Percentiles rank a stretch among this genome's conserved stretches.
Conservation (phyloP, 345 rosid species). For the Hypericum perforatum region DNA sequence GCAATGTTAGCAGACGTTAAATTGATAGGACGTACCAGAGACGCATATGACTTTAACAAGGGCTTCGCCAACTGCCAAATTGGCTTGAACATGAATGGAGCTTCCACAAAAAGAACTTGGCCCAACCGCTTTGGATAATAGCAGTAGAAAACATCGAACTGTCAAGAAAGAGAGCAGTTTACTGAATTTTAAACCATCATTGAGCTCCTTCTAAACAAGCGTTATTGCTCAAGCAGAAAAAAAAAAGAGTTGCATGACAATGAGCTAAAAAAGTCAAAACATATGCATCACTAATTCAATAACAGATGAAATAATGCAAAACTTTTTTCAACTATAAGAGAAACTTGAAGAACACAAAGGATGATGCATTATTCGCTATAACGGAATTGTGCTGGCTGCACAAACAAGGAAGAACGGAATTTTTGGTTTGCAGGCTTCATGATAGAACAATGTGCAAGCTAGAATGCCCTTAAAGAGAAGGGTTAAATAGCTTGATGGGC, state of each 20-base stretch:
- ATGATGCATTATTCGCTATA: too few relatives aligned
- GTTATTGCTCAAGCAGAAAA: too few relatives aligned
- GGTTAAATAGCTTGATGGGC: not conserved
- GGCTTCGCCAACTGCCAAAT: conserved; percentile 82
- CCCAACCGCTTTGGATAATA: conserved; percentile 84
- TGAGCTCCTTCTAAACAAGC: too few relatives aligned
- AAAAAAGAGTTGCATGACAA: too few relatives aligned
- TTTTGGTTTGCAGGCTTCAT: not conserved
- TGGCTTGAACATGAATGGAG: conserved; percentile 78
- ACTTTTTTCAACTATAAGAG: too few relatives aligned
- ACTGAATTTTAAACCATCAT: too few relatives aligned
- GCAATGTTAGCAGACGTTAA: not conserved
- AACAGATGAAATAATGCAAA: too few relatives aligned
- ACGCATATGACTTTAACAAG: conserved; percentile 56
- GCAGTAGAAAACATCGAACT: conserved; percentile 83
- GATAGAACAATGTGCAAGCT: not conserved
- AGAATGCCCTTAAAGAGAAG: not conserved
- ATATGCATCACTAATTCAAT: too few relatives aligned
- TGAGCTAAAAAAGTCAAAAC: too few relatives aligned
- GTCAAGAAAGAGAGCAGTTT: conserved; percentile 15
- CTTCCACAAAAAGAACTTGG: conserved; percentile 83
- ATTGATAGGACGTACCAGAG: conserved; percentile 46
- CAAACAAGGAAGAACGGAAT: too few relatives aligned
- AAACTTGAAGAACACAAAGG: too few relatives aligned
- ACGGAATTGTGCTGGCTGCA: too few relatives aligned